A percentile compares a stretch with the other conserved stretches of the same genome.
These are phyloP conservation scores for Lepidium sativum DNA, from an alignment of 345 rosid species.

Conservation along the genomic window DNA sequence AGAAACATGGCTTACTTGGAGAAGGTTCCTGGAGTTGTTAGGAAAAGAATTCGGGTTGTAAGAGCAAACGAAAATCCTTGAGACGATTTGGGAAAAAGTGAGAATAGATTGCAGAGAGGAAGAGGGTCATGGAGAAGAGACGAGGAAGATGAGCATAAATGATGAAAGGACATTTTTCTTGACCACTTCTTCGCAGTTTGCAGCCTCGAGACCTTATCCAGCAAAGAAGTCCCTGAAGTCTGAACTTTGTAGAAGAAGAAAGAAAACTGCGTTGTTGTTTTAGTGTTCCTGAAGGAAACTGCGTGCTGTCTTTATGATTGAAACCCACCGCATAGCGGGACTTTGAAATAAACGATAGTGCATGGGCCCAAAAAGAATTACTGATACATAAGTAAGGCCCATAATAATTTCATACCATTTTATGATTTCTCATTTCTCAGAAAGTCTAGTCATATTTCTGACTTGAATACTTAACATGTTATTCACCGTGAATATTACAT, in stretches of 20 bases:
- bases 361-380: not conserved
- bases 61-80: constrained; percentile 22
- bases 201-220: constrained; percentile 24
- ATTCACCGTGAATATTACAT: no score
- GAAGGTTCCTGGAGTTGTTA: constrained; percentile 24
- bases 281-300: not conserved
- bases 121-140: constrained; percentile 38
- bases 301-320: not conserved
- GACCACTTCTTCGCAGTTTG: not conserved
- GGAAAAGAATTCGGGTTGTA: constrained; percentile 17
- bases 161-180: constrained; percentile 41
- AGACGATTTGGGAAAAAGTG: constrained; percentile 25
- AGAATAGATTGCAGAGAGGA: constrained; percentile 30
- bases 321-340: constrained; percentile 8
- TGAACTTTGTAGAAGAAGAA: not conserved
- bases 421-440: not conserved
- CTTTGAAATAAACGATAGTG: not conserved
- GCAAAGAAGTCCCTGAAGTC: not conserved
- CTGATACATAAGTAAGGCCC: not conserved
- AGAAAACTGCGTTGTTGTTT: not conserved
- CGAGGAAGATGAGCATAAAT: constrained; percentile 40
- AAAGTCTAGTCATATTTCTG: not conserved
- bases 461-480: not conserved
- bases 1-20: constrained; percentile 40
- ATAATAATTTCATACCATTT: not conserved